Percentiles rank a stretch among this genome's conserved stretches.
phyloP scores from a whole-genome alignment of 768 basidiomycete species.

The Dacryopinax spathularia region DNA sequence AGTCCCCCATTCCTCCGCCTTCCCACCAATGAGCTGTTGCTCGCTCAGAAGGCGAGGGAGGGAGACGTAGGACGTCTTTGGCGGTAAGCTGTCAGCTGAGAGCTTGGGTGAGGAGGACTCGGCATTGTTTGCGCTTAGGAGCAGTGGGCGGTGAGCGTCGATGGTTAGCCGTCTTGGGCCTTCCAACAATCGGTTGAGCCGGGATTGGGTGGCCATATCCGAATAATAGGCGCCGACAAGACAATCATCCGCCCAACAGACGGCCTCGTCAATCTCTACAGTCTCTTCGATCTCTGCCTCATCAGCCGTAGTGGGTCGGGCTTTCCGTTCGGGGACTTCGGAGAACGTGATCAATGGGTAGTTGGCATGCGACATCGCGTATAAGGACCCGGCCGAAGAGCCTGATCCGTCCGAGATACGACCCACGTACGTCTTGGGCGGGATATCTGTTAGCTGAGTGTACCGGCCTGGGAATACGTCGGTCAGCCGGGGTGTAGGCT shows the following conservation, averaged over 20 bases:
- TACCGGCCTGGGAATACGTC: slow-evolving; percentile 44
- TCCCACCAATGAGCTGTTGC: neutral
- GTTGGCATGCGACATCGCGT: slow-evolving; percentile 66
- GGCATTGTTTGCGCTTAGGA: neutral
- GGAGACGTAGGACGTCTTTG: neutral
- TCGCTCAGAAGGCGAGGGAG: neutral
- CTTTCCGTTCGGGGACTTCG: slow-evolving; percentile 18
- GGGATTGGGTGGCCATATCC: slow-evolving; percentile 1
- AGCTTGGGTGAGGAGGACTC: neutral
- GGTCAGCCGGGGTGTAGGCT: slow-evolving; percentile 63
- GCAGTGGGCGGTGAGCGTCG: neutral
- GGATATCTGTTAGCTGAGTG: slow-evolving; percentile 30
- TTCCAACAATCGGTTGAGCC: neutral
- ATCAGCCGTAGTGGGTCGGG: neutral
- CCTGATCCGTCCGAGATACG: slow-evolving; percentile 48
- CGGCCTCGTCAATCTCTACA: slow-evolving; percentile 3
- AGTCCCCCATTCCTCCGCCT: neutral
- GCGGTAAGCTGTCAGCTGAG: neutral
- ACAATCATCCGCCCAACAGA: slow-evolving; percentile 10
- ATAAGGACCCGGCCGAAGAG: slow-evolving; percentile 44
- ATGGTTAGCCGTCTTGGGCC: neutral
- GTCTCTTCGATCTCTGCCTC: slow-evolving; percentile 1
- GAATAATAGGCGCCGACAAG: slow-evolving; percentile 11
- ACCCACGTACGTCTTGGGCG: slow-evolving; percentile 67
- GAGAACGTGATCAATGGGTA: slow-evolving; percentile 60